A percentile compares a stretch with the other conserved stretches of the same genome.
Evolutionary conservation across 1,284 basidiomycete species (phyloP).

Genomic region (Austroboletus rostrupii): DNA sequence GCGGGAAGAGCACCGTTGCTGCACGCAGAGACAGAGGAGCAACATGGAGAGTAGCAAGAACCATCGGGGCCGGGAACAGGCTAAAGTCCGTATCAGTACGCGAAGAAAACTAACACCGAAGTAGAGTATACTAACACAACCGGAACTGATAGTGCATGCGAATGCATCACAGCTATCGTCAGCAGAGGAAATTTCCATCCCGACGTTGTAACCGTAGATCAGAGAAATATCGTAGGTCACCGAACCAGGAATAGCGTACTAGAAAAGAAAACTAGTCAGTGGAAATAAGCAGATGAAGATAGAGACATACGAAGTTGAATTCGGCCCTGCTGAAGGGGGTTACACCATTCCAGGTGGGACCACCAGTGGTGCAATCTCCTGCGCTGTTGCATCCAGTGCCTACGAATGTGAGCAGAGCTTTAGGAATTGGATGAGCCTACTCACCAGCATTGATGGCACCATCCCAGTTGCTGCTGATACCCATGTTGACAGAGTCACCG

Average conservation of each 20-base stretch:
- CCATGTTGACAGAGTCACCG: constrained; percentile 12
- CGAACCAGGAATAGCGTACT: constrained; percentile 21
- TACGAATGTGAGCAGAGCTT: background rate
- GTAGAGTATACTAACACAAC: constrained; percentile 18
- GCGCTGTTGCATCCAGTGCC: constrained; percentile 22
- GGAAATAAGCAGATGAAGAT: background rate
- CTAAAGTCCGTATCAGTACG: constrained; percentile 13
- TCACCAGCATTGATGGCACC: constrained; percentile 22
- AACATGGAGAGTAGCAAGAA: constrained; percentile 30
- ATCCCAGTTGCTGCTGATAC: constrained; percentile 21
- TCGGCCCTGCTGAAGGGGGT: constrained; percentile 26
- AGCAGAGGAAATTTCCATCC: constrained; percentile 33
- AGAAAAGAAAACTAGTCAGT: background rate
- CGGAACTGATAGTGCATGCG: constrained; percentile 29
- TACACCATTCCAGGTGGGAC: constrained; percentile 21
- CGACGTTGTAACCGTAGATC: constrained; percentile 37
- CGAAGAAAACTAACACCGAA: background rate
- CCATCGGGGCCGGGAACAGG: constrained; percentile 27
- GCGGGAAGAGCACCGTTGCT: constrained; percentile 25
- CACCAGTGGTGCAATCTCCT: constrained; percentile 21
- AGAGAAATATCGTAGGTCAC: constrained; percentile 37
- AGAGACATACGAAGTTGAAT: constrained; percentile 14
- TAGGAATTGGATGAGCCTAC: background rate
- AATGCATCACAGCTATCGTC: constrained; percentile 26
- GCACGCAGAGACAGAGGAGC: constrained; percentile 24